These are phyloP conservation scores for Buddleja alternifolia DNA, from an alignment of 257 asterid species.

Conservation along the genomic window DNA sequence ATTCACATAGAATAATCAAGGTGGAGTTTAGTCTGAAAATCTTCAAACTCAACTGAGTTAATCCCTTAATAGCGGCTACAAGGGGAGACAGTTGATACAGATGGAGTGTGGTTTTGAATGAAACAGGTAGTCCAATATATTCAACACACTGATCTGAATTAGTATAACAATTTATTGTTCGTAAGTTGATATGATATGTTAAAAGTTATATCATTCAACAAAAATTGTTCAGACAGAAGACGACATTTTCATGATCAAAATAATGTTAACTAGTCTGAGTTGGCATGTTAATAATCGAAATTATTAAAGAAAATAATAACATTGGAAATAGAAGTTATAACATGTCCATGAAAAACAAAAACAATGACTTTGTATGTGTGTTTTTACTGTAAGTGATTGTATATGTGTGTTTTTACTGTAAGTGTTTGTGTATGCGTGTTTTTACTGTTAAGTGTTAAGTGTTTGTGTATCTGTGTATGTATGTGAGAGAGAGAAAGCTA, in stretches of 20 bases:
- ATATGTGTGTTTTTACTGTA: too few relatives aligned
- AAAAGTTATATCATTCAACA: not conserved
- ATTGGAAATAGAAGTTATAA: not conserved
- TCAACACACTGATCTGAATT: not conserved
- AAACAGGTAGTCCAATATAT: not conserved
- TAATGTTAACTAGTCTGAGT: not conserved
- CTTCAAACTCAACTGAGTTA: slow-evolving; percentile 7
- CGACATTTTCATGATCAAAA: not conserved
- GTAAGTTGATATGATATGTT: not conserved
- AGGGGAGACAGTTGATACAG: not conserved
- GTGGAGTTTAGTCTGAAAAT: not conserved
- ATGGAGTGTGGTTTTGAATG: slow-evolving; percentile 2
- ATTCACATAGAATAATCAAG: not conserved
- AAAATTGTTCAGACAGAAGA: not conserved
- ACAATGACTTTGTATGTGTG: not conserved
- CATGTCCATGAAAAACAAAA: not conserved
- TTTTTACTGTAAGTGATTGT: too few relatives aligned
- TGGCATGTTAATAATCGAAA: not conserved
- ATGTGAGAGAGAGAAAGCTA: not conserved
- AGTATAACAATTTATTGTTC: not conserved
- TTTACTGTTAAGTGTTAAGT: not conserved
- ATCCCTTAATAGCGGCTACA: slow-evolving; percentile 5
- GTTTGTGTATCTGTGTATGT: not conserved
- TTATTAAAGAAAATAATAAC: not conserved
- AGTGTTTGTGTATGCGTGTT: too few relatives aligned